A percentile compares a stretch with the other conserved stretches of the same genome.
Conservation (phyloP, 495 filamentous ascomycete genomes). For the Neurospora sp. region DNA sequence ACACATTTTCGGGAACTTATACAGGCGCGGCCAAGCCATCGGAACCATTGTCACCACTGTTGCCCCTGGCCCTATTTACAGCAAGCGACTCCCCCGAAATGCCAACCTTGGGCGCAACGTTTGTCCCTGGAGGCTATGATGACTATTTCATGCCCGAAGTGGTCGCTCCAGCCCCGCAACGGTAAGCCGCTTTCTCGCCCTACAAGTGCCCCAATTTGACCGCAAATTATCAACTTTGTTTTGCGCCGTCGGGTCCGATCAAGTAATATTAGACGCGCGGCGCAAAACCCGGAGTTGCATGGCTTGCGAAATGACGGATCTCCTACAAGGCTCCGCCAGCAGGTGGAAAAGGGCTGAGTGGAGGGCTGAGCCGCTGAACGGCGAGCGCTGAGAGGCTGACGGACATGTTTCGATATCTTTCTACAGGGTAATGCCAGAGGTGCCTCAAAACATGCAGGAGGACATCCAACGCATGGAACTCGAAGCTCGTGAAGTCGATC, state of each 20-base stretch:
- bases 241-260: neutral
- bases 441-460: conserved; percentile 74
- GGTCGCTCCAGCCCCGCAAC: conserved; percentile 68
- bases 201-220: neutral
- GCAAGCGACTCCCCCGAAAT: conserved; percentile 36
- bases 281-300: neutral
- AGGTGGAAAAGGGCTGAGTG: conserved; percentile 4
- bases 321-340: conserved; percentile 7
- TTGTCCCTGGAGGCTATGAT: conserved; percentile 80
- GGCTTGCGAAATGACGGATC: neutral
- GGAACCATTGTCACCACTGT: neutral
- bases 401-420: conserved; percentile 4
- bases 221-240: neutral
- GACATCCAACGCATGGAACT: conserved; percentile 83
- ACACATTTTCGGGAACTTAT: conserved; percentile 18
- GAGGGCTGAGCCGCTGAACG: conserved; percentile 8
- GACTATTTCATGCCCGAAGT: conserved; percentile 71
- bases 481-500: conserved; percentile 48
- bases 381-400: conserved; percentile 11
- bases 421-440: conserved; percentile 48
- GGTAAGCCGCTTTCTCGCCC: conserved; percentile 46
- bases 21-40: conserved; percentile 28
- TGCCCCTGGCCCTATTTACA: conserved; percentile 2
- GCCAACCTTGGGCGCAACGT: conserved; percentile 65
- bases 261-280: neutral